Conservation (phyloP, 2,329 filamentous ascomycete species). For the Ophiosphaerella herpotricha region DNA sequence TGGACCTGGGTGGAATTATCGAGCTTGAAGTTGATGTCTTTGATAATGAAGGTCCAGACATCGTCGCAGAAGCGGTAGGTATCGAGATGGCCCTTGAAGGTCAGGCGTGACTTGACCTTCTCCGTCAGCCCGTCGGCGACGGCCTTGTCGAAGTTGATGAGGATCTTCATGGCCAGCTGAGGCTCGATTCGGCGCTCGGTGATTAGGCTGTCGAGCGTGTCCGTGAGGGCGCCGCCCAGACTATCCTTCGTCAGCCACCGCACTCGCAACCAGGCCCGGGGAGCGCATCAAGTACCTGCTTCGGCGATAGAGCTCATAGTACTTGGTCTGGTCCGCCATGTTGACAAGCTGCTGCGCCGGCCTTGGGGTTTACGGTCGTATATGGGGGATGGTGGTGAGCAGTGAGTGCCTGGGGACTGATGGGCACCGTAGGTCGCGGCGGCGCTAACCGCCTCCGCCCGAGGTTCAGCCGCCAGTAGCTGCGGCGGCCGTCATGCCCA, state of each 20-base stretch:
- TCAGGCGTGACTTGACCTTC: constrained; percentile 86
- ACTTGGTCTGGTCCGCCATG: constrained; percentile 55
- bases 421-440: constrained; percentile 8
- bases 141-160: constrained; percentile 91
- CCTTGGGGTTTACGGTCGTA: constrained; percentile 9
- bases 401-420: constrained; percentile 10
- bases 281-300: constrained; percentile 73
- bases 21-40: constrained; percentile 98
- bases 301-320: constrained; percentile 96
- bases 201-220: constrained; percentile 96
- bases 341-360: constrained; percentile 17
- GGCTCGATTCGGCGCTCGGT: constrained; percentile 94
- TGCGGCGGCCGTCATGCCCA: constrained; percentile 28
- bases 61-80: constrained; percentile 99
- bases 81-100: constrained; percentile 97
- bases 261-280: constrained; percentile 10
- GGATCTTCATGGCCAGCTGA: constrained; percentile 97
- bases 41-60: constrained; percentile 99
- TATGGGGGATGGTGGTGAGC: constrained; percentile 8
- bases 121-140: constrained; percentile 91
- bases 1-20: constrained; percentile 76
- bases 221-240: constrained; percentile 89
- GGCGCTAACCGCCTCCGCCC: constrained; percentile 10
- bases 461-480: constrained; percentile 3
- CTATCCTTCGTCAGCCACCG: constrained; percentile 56